Evolutionary conservation across 768 basidiomycete species (phyloP).

Genomic region (Pleurotus cornucopiae): DNA sequence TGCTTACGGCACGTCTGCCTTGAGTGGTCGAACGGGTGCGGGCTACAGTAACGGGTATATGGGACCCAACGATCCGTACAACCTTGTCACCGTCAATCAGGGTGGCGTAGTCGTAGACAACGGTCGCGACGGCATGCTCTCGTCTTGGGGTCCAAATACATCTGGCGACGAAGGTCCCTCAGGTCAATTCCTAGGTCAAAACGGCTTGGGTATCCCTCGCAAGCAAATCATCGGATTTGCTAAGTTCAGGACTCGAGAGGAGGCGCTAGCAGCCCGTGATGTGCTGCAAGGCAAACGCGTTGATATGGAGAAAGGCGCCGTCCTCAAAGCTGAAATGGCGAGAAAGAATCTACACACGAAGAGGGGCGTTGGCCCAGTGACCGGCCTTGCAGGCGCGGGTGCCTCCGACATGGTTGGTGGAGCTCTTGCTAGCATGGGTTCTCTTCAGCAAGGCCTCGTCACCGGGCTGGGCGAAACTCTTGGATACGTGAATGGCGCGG

Average conservation of each 20-base stretch:
- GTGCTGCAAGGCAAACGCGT: conserved; percentile 85
- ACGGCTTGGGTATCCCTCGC: conserved; percentile 53
- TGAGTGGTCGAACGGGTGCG: conserved; percentile 19
- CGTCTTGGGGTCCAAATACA: conserved; percentile 56
- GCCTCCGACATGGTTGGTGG: background rate
- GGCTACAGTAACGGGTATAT: conserved; percentile 32
- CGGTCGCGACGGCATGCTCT: conserved; percentile 66
- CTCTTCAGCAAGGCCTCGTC: conserved; percentile 15
- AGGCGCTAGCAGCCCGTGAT: conserved; percentile 86
- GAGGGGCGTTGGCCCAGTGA: conserved; percentile 74
- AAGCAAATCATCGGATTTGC: conserved; percentile 99
- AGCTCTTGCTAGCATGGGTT: background rate
- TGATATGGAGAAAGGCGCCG: conserved; percentile 88
- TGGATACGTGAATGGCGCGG: conserved; percentile 10
- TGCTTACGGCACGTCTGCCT: conserved; percentile 47
- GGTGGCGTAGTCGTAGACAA: conserved; percentile 81
- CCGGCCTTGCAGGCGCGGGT: conserved; percentile 18
- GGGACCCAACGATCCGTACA: conserved; percentile 78
- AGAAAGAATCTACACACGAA: conserved; percentile 99
- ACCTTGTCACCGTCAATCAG: conserved; percentile 77
- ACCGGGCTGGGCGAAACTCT: conserved; percentile 14
- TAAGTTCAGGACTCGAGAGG: conserved; percentile 84
- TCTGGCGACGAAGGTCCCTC: conserved; percentile 24
- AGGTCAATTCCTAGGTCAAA: conserved; percentile 23
- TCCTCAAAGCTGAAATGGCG: conserved; percentile 98